Conservation (phyloP, 176 grass and related monocot species). For the Puccinellia tenuiflora region DNA sequence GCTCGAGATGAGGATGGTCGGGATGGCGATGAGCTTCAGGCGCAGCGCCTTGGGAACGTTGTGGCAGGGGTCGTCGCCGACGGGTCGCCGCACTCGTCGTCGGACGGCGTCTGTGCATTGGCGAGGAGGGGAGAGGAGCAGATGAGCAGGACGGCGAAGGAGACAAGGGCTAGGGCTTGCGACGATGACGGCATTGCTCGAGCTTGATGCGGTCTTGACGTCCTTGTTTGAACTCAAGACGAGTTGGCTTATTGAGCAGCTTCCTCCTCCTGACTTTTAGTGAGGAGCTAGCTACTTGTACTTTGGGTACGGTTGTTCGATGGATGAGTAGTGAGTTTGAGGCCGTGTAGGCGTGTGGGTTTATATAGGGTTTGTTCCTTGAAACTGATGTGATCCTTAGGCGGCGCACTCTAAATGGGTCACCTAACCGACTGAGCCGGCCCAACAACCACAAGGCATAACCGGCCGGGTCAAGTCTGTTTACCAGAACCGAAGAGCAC, state of each 20-base stretch:
- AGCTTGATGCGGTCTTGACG: neutral
- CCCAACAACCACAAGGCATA: neutral
- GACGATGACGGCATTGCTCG: slow-evolving; percentile 13
- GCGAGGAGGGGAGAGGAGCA: neutral
- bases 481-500: too few species aligned
- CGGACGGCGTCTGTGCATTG: neutral
- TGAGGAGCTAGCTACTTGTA: neutral
- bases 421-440: neutral
- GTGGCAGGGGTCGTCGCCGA: slow-evolving; percentile 16
- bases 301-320: neutral
- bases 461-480: too few species aligned
- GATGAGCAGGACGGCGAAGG: neutral
- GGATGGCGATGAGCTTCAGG: slow-evolving; percentile 65
- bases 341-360: neutral
- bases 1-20: slow-evolving; percentile 48
- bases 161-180: neutral
- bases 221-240: neutral
- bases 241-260: neutral
- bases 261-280: neutral
- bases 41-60: slow-evolving; percentile 48
- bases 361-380: neutral
- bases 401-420: neutral
- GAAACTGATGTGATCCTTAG: neutral
- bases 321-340: neutral
- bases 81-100: neutral